Percentiles rank a stretch among this genome's conserved stretches.
phyloP scores from a whole-genome alignment of 352 stramenopile species.

The Pythium catenulatum region DNA sequence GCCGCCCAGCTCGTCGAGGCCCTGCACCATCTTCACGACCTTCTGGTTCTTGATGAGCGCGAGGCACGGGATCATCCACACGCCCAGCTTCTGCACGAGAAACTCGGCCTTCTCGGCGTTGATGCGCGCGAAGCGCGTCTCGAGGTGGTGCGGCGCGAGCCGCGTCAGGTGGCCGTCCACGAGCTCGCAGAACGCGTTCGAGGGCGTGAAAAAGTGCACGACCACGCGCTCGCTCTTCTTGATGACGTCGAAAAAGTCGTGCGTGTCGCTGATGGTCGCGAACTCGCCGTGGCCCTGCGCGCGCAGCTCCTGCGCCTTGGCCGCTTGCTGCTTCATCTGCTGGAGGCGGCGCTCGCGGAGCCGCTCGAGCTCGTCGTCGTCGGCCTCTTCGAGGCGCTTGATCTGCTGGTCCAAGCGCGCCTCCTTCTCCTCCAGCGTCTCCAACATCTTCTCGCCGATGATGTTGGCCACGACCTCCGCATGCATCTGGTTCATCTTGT shows the following conservation, averaged over 20 bases:
- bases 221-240: conserved; percentile 95
- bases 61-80: conserved; percentile 98
- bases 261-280: conserved; percentile 93
- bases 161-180: conserved; percentile 96
- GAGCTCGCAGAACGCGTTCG: conserved; percentile 95
- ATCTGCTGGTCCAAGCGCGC: conserved; percentile 91
- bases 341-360: conserved; percentile 88
- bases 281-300: conserved; percentile 93
- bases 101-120: conserved; percentile 98
- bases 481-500: conserved; percentile 79
- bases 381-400: conserved; percentile 88
- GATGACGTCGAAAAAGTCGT: conserved; percentile 97
- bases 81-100: conserved; percentile 96
- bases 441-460: conserved; percentile 92
- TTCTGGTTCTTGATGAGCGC: conserved; percentile 97
- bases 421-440: conserved; percentile 93
- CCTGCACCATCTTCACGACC: conserved; percentile 97
- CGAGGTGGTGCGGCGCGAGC: conserved; percentile 94
- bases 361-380: conserved; percentile 94
- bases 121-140: conserved; percentile 97
- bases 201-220: conserved; percentile 97
- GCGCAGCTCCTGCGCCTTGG: conserved; percentile 85
- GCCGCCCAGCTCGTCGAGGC: conserved; percentile 97
- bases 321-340: conserved; percentile 86
- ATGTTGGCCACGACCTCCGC: conserved; percentile 86